phyloP scores from a whole-genome alignment of 2,329 filamentous ascomycete genomes.

The Aspergillus ibericus region DNA sequence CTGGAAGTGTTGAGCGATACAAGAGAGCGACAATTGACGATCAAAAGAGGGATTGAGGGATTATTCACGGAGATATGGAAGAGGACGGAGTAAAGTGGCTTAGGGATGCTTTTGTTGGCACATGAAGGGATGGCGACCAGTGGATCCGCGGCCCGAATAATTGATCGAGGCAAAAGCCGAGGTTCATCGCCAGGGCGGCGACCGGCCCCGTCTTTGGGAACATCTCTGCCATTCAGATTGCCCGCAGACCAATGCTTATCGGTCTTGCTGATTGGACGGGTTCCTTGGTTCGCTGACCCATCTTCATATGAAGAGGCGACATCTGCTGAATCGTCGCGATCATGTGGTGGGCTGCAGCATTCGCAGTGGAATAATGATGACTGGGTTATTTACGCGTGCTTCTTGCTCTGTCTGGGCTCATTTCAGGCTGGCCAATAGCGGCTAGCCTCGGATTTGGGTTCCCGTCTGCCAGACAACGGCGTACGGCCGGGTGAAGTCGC shows the following conservation, averaged over 20 bases:
- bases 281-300: neutral
- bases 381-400: neutral
- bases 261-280: neutral
- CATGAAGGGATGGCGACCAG: slow-evolving; percentile 29
- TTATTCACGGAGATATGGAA: slow-evolving; percentile 10
- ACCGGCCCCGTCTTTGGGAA: neutral
- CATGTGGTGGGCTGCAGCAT: neutral
- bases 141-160: slow-evolving; percentile 32
- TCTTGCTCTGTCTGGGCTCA: neutral
- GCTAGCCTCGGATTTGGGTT: neutral
- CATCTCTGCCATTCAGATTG: neutral
- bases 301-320: slow-evolving; percentile 5
- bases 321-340: neutral
- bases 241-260: neutral
- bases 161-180: slow-evolving; percentile 29
- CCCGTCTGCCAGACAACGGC: neutral
- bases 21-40: neutral
- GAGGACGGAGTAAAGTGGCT: neutral
- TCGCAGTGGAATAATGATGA: neutral
- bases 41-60: neutral
- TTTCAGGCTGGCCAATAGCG: neutral
- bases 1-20: neutral
- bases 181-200: slow-evolving; percentile 21
- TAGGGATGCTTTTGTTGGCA: slow-evolving; percentile 23
- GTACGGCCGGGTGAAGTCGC: too few species aligned